Evolutionary conservation across 2,329 filamentous ascomycete genomes (phyloP).

Genomic region (Xylaria sp.): DNA sequence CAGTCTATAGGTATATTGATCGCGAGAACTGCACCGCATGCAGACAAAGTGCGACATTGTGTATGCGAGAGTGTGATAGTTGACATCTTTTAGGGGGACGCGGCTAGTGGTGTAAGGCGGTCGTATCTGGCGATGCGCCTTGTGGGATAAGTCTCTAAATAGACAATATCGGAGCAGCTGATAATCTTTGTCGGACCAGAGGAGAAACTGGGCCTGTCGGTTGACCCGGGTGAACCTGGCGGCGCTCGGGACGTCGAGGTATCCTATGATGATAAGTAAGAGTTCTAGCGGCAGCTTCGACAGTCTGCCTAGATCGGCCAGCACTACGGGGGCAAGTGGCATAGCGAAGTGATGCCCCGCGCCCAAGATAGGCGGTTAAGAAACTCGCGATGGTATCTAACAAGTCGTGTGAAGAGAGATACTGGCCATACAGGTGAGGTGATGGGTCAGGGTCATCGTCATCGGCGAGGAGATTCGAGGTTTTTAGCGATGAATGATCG

Average conservation of each 20-base stretch:
- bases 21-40: not conserved
- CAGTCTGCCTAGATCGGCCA: constrained; percentile 25
- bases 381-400: not conserved
- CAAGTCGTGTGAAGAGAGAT: not conserved
- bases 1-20: not conserved
- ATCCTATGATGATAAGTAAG: constrained; percentile 4
- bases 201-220: constrained; percentile 23
- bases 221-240: constrained; percentile 22
- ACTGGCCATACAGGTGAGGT: not conserved
- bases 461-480: not conserved
- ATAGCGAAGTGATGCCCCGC: not conserved
- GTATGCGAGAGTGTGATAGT: constrained; percentile 11
- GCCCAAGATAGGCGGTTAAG: not conserved
- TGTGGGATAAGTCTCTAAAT: not conserved
- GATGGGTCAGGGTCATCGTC: not conserved
- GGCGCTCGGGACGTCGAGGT: constrained; percentile 22
- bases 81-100: constrained; percentile 2
- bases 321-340: constrained; percentile 5
- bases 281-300: constrained; percentile 26
- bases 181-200: constrained; percentile 27
- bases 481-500: not conserved
- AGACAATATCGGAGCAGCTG: constrained; percentile 8
- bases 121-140: not conserved
- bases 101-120: not conserved
- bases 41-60: not conserved